Evolutionary conservation across 768 basidiomycete species (phyloP).

Genomic region (Mycena vulgaris): DNA sequence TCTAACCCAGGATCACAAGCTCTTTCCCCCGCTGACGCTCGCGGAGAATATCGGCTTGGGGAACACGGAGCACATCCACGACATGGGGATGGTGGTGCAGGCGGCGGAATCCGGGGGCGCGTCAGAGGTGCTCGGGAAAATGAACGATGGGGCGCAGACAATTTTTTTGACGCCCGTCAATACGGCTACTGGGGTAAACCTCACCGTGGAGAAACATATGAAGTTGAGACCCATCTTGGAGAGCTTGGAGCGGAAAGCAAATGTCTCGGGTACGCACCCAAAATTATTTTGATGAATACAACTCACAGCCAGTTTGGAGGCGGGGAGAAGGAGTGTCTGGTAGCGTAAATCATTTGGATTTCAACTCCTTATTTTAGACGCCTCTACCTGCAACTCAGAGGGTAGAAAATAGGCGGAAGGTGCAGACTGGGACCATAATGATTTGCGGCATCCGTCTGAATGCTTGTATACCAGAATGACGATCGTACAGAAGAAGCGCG

Average conservation of each 20-base stretch:
- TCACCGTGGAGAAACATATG: constrained; percentile 19
- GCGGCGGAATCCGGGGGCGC: constrained; percentile 29
- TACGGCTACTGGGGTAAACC: background rate
- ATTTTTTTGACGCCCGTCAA: background rate
- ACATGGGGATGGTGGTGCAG: constrained; percentile 11
- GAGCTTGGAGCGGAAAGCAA: constrained; percentile 16
- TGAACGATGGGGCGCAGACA: constrained; percentile 15
- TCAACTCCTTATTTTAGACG: background rate
- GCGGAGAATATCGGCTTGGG: constrained; percentile 59
- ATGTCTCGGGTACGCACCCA: constrained; percentile 23
- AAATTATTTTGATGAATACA: background rate
- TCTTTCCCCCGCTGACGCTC: constrained; percentile 52
- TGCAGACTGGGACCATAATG: no score
- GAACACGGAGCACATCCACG: background rate
- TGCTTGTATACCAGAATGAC: no score
- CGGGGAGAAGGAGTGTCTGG: constrained; percentile 30
- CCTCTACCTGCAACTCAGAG: no score
- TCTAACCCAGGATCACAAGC: constrained; percentile 53
- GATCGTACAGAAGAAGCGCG: no score
- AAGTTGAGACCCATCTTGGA: constrained; percentile 17
- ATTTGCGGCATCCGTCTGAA: no score
- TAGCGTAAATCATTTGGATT: constrained; percentile 23
- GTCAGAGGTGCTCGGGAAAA: constrained; percentile 8
- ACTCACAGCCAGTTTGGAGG: background rate
- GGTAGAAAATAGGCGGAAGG: no score